Base-by-base conservation (phyloP, 805 yeast genomes). In the Grigorovia yakushimaensis region DNA sequence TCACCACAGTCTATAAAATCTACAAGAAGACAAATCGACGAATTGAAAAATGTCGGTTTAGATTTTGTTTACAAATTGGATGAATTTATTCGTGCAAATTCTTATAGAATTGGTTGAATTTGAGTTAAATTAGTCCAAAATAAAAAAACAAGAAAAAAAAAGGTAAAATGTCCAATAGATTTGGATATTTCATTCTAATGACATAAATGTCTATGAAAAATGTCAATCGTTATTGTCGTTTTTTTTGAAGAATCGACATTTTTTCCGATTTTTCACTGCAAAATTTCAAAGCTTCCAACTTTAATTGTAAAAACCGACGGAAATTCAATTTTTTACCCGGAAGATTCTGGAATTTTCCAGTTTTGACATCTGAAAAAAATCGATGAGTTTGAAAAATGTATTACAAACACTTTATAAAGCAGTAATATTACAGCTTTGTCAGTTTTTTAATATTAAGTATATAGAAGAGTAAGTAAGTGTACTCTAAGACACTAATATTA, bases 21-120 rank as follows among this genome's bases (percentile, higher is more conserved):
- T 47, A 69, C 82, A 2, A 67, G 73, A 39, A 73, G 73, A 42
- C 93, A 86, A 56, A 77, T 82, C 27, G 69, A 71, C 35, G 78
- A 75, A n/a, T 65, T 88, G 54, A 79, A 79, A 55, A 63, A 68
- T 0, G 78, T 76, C 19, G 93, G 95, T 0, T 65, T 88, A 41
- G 87, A 86, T 56, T 81, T 87, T 51, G 91, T 80, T 45, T 85
- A 79, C 62, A 67, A 84, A 56, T 71, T 85, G 55, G 77, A 77
- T 33, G 67, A 65, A 39, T 65, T 64, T 42, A 58, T 63, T 27
- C 56, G 57, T 24, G 52, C 43, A 41, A 61, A 64, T 46, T 46
- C 40, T 35, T 42, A 46, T 36, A 49, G 42, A 44, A 52, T 52
- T 23, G 46, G 49, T 15, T 49, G 27, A 43, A 1, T 27, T 19